Evolutionary conservation across 2,329 filamentous ascomycete genomes (phyloP).

Genomic region (Ceratocystis alfenasii): DNA sequence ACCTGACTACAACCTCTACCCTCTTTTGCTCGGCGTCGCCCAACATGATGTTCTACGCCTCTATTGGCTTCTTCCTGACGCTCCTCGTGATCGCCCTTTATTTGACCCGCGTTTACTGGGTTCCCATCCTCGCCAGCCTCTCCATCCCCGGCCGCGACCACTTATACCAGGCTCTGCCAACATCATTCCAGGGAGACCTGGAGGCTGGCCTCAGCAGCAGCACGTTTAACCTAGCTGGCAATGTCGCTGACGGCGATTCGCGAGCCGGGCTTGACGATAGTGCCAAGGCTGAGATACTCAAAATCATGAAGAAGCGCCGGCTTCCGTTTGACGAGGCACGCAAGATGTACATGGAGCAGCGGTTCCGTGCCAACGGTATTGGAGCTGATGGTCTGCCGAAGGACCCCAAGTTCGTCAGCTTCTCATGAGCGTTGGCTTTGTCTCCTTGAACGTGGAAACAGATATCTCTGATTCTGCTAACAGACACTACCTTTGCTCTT

Average conservation of each 20-base stretch:
- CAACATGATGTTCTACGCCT: slow-evolving; percentile 75
- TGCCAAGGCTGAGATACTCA: slow-evolving; percentile 70
- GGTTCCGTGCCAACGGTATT: slow-evolving; percentile 80
- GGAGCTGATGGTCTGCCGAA: slow-evolving; percentile 73
- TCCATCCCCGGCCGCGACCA: slow-evolving; percentile 43
- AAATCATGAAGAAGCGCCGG: slow-evolving; percentile 77
- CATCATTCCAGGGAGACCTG: slow-evolving; percentile 69
- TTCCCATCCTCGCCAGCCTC: slow-evolving; percentile 52
- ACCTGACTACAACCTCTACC: too few relatives aligned
- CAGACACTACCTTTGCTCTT: background rate
- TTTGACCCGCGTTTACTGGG: slow-evolving; percentile 68
- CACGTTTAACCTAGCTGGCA: slow-evolving; percentile 71
- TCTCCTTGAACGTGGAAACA: too few relatives aligned
- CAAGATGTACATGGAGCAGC: slow-evolving; percentile 70
- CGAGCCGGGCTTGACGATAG: slow-evolving; percentile 69
- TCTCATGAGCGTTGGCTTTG: slow-evolving; percentile 36
- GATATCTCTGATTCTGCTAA: background rate
- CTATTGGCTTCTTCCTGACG: slow-evolving; percentile 58
- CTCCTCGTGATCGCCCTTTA: slow-evolving; percentile 64
- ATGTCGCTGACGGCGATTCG: slow-evolving; percentile 66
- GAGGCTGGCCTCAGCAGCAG: slow-evolving; percentile 74
- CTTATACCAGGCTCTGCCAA: slow-evolving; percentile 66
- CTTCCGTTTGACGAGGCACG: slow-evolving; percentile 87
- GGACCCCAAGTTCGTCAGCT: slow-evolving; percentile 93
- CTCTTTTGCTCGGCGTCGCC: background rate